Evolutionary conservation across 1,284 basidiomycete genomes (phyloP), one percentile per base, ranked within the genome.

Genomic region (Microbotryum saponariae): DNA sequence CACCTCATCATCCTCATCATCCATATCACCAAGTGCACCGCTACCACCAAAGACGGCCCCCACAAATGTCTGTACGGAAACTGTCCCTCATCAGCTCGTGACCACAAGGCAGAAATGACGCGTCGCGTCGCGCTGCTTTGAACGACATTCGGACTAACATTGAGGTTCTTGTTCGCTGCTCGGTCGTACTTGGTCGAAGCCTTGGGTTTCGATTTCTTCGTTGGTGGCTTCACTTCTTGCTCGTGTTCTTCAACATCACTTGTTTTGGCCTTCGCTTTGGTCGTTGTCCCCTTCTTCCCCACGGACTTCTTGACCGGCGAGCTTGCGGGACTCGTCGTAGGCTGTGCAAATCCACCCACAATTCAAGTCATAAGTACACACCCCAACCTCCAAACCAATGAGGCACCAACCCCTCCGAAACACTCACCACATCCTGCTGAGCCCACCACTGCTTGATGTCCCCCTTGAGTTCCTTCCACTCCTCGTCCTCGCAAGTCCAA

Each of bases 1-100:
- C 53, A 80, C 10, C 45, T 84, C 18, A 78, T 77, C 0, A 6
- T 84, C 6, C 72, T 68, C 1, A 85, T 81, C 70, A 80, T 85
- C 64, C 0, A 82, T 3, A 69, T 79, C 33, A 85, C 82, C 58
- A 84, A 83, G 5, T 86, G 12, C 37, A 42, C 14, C 37, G 1
- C 1, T 42, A 14, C 0, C 37, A 42, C 37, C 37, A 42, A 42
- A 42, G 12, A 42, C 37, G 37, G 37, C 5, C 4, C 37, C 51
- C 14, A 25, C 27, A 31, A n/a, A 25, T 4, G 25, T n/a, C 51
- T 53, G 51, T 18, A 25, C 12, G 27, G 10, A 21, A 16, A n/a
- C 2, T 21, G 48, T 1, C 20, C 29, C 6, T 53, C 51, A 18
- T 29, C 27, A 29, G 25, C 33, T 53, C 25, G 25, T 2, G 33